These are phyloP conservation scores for Rugonectria rugulosa DNA, from an alignment of 2,329 filamentous ascomycete genomes.

Conservation along the genomic window DNA sequence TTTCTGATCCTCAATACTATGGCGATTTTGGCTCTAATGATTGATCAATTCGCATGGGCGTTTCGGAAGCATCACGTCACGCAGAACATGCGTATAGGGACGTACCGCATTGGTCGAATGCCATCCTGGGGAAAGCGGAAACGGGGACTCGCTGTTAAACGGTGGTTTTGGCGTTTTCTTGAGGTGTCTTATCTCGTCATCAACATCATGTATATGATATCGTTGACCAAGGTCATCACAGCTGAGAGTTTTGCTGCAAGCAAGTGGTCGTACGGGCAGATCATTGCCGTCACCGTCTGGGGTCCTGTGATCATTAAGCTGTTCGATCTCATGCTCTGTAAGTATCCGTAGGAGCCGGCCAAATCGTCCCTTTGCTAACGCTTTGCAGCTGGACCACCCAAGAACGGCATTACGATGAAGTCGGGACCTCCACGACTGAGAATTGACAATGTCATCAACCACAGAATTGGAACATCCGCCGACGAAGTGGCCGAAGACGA, in stretches of 20 bases:
- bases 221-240: slow-evolving; percentile 46
- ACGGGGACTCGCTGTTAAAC: slow-evolving; percentile 40
- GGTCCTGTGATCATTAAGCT: slow-evolving; percentile 50
- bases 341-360: slow-evolving; percentile 21
- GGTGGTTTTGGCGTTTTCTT: slow-evolving; percentile 45
- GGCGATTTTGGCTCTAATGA: slow-evolving; percentile 44
- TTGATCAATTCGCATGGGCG: slow-evolving; percentile 48
- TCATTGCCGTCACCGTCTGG: slow-evolving; percentile 50
- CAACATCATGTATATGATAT: slow-evolving; percentile 49
- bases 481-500: slow-evolving; percentile 31
- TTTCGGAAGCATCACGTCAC: slow-evolving; percentile 45
- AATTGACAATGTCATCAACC: slow-evolving; percentile 50
- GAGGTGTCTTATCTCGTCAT: slow-evolving; percentile 48
- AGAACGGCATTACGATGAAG: slow-evolving; percentile 46
- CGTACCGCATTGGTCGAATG: slow-evolving; percentile 42
- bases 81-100: slow-evolving; percentile 41
- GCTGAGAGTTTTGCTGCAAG: slow-evolving; percentile 46
- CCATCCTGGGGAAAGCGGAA: slow-evolving; percentile 40
- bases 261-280: slow-evolving; percentile 48
- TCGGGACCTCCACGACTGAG: slow-evolving; percentile 48
- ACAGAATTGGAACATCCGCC: slow-evolving; percentile 37
- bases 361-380: slow-evolving; percentile 27
- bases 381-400: slow-evolving; percentile 45
- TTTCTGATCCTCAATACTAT: slow-evolving; percentile 48
- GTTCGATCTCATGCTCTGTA: slow-evolving; percentile 48